phyloP scores from a whole-genome alignment of 2,329 filamentous ascomycete genomes.

The Nigrograna mackinnonii region DNA sequence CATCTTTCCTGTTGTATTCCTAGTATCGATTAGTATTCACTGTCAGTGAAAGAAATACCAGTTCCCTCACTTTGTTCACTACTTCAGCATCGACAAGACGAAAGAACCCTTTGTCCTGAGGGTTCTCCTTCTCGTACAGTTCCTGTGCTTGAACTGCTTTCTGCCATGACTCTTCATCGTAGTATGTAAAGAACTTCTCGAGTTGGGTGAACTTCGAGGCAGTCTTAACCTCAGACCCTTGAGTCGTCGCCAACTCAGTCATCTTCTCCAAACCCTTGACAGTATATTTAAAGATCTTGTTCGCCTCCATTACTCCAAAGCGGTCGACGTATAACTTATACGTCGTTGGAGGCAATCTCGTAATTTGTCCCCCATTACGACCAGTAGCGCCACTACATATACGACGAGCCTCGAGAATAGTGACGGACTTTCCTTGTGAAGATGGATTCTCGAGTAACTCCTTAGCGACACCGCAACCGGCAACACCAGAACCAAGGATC shows the following conservation, averaged over 20 bases:
- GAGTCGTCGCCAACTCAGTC: neutral
- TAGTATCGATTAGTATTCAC: no score
- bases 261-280: neutral
- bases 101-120: no score
- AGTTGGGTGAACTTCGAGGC: neutral
- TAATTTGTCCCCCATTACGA: neutral
- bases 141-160: no score
- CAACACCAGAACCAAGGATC: neutral
- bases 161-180: neutral
- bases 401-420: neutral
- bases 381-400: neutral
- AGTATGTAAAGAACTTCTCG: neutral
- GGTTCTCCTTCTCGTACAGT: no score
- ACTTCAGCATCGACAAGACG: no score
- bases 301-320: neutral
- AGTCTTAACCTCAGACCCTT: neutral
- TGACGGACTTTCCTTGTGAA: neutral
- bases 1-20: neutral
- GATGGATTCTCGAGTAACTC: neutral
- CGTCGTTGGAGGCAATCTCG: neutral
- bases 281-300: neutral
- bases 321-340: neutral
- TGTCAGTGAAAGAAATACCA: neutral
- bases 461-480: neutral
- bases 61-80: no score